These are phyloP conservation scores for Cyberlindnera americana DNA, from an alignment of 805 yeast genomes.

Conservation along the genomic window DNA sequence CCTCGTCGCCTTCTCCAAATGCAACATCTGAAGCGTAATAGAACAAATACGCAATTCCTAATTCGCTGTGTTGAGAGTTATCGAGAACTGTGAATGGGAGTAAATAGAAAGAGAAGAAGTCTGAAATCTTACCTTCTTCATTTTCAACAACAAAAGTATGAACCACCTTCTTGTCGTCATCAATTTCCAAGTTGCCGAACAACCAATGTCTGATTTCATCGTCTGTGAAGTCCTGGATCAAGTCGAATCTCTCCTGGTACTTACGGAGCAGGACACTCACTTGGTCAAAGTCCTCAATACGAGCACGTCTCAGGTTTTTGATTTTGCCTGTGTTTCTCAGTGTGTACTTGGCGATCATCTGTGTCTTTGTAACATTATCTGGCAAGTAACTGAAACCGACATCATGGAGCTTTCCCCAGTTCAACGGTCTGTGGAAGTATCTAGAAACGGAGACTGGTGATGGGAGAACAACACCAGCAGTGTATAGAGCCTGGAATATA, in stretches of 20 bases:
- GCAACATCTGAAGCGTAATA: slow-evolving; percentile 82
- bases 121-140: slow-evolving; percentile 61
- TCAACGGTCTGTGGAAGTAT: slow-evolving; percentile 89
- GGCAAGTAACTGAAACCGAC: slow-evolving; percentile 90
- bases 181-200: slow-evolving; percentile 43
- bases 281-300: slow-evolving; percentile 56
- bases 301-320: slow-evolving; percentile 50
- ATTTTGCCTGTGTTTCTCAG: slow-evolving; percentile 51
- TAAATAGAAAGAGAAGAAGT: slow-evolving; percentile 84
- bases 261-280: slow-evolving; percentile 55
- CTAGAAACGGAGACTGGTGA: slow-evolving; percentile 88
- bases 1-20: slow-evolving; percentile 34
- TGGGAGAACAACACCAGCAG: slow-evolving; percentile 89
- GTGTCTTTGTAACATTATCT: slow-evolving; percentile 58
- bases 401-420: slow-evolving; percentile 86
- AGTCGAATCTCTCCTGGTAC: slow-evolving; percentile 68
- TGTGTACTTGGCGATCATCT: slow-evolving; percentile 67
- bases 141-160: slow-evolving; percentile 73
- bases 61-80: slow-evolving; percentile 55
- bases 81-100: slow-evolving; percentile 82
- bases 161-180: slow-evolving; percentile 49
- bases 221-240: slow-evolving; percentile 64
- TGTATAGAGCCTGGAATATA: slow-evolving; percentile 94
- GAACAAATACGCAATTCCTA: slow-evolving; percentile 84
- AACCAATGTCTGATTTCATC: slow-evolving; percentile 83